These are phyloP conservation scores for Populus hybrid DNA, from an alignment of 441 rosid genomes.

Conservation along the genomic window DNA sequence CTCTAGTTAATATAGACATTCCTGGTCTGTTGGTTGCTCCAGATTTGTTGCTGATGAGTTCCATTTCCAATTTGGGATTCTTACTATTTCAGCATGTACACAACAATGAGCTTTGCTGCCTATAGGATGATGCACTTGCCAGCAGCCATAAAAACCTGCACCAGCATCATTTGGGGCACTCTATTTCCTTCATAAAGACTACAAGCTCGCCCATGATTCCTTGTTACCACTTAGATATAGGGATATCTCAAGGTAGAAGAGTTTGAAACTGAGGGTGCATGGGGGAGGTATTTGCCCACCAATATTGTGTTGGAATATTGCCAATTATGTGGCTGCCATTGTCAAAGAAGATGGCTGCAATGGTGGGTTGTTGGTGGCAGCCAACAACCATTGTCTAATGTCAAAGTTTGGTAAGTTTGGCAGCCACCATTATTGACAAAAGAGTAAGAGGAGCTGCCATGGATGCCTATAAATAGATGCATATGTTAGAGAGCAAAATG, in stretches of 20 bases:
- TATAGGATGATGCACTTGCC: slow-evolving; percentile 96
- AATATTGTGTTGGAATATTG: no score
- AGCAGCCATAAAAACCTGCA: slow-evolving; percentile 76
- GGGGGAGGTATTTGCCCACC: neutral
- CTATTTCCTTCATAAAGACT: neutral
- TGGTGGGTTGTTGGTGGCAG: no score
- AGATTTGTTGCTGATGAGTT: no score
- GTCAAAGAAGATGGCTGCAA: no score
- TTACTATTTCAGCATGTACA: neutral
- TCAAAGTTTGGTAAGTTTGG: no score
- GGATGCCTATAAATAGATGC: no score
- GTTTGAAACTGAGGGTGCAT: neutral
- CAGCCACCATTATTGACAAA: no score
- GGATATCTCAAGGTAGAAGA: neutral
- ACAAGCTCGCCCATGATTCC: neutral
- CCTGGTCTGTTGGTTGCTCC: neutral
- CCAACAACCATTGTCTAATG: no score
- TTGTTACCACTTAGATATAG: neutral
- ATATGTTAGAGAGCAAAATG: no score
- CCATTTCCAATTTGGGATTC: no score
- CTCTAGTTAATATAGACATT: neutral
- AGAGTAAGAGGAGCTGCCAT: no score
- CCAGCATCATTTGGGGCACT: neutral
- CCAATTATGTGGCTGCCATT: no score
- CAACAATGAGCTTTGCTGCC: slow-evolving; percentile 3